phyloP scores from a whole-genome alignment of 75 land plant species.

The Cryptomeria japonica region DNA sequence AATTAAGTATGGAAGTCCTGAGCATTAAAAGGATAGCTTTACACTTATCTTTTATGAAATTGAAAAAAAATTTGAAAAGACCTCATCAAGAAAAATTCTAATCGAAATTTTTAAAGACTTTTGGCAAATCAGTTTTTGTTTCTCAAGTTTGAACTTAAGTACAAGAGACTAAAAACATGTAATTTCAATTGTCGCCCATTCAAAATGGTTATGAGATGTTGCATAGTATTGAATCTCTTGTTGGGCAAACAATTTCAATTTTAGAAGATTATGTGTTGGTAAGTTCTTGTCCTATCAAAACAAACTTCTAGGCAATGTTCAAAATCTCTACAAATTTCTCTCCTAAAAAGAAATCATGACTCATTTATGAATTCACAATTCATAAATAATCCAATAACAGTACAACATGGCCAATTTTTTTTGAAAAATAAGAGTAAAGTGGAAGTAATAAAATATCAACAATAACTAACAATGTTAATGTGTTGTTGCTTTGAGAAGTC shows the following conservation, averaged over 20 bases:
- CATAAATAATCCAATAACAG: too few relatives aligned
- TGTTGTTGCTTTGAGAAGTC: too few relatives aligned
- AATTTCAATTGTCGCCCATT: background rate
- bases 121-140: background rate
- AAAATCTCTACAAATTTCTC: background rate
- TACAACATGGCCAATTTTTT: too few relatives aligned
- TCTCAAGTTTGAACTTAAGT: too few relatives aligned
- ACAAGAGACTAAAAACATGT: background rate
- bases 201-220: background rate
- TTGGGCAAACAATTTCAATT: background rate
- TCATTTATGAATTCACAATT: too few relatives aligned
- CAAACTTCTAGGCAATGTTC: background rate
- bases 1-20: background rate
- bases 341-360: too few relatives aligned
- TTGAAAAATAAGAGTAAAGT: too few relatives aligned
- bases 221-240: background rate
- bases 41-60: background rate
- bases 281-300: background rate
- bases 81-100: background rate
- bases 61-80: background rate
- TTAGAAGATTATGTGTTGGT: slow-evolving; percentile 1
- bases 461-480: too few relatives aligned
- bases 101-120: background rate
- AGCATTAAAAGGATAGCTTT: background rate
- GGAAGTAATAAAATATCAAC: too few relatives aligned